phyloP scores from a whole-genome alignment of 805 yeast genomes.

The Cyberlindnera euphorbiiphila region DNA sequence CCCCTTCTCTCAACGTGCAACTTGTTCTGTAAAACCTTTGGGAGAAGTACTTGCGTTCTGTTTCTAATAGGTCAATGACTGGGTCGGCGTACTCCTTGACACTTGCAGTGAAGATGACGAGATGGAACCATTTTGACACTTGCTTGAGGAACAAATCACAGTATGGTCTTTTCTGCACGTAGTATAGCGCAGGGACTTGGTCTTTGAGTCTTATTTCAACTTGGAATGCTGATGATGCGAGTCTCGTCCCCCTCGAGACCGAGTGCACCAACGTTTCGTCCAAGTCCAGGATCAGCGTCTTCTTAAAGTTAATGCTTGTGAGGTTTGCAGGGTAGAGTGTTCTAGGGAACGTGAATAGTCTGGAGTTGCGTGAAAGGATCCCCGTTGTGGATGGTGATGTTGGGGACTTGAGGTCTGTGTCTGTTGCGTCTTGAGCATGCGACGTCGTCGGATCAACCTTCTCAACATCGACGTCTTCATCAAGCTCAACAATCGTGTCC shows the following conservation, averaged over 20 bases:
- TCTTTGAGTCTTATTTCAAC: conserved; percentile 74
- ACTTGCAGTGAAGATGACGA: conserved; percentile 92
- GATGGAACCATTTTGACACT: conserved; percentile 81
- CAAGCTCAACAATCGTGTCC: conserved; percentile 21
- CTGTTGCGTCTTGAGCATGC: conserved; percentile 6
- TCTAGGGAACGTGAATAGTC: conserved; percentile 32
- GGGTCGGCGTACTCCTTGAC: conserved; percentile 97
- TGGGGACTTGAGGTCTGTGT: conserved; percentile 23
- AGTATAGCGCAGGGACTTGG: conserved; percentile 75
- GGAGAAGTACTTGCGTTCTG: conserved; percentile 48
- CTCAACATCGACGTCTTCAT: conserved; percentile 22
- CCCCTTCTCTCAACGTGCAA: conserved; percentile 73
- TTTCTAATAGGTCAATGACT: conserved; percentile 86
- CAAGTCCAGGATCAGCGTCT: conserved; percentile 79
- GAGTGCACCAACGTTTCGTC: conserved; percentile 96
- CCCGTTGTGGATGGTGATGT: conserved; percentile 22
- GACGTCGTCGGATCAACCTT: conserved; percentile 8
- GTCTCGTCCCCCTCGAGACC: conserved; percentile 53
- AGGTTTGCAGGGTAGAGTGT: conserved; percentile 40
- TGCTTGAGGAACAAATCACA: conserved; percentile 80
- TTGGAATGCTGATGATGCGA: conserved; percentile 50
- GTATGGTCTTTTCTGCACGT: conserved; percentile 87
- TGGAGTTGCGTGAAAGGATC: conserved; percentile 15
- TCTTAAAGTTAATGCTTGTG: conserved; percentile 41
- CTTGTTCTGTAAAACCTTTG: conserved; percentile 73